These are phyloP conservation scores for Cladosporium sp. DNA, from an alignment of 2,329 filamentous ascomycete genomes.

Conservation along the genomic window DNA sequence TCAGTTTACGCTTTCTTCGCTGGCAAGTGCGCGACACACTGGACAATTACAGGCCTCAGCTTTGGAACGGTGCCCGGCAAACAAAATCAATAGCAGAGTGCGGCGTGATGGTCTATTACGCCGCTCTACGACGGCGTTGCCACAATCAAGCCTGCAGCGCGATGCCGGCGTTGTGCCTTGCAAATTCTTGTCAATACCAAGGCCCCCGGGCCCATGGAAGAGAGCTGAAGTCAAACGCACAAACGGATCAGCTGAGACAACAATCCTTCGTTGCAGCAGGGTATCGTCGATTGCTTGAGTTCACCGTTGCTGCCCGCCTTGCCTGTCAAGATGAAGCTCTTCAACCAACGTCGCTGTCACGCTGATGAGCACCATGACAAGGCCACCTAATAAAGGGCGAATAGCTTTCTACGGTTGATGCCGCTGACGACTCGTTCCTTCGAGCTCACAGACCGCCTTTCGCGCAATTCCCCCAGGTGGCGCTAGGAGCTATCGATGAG, in stretches of 20 bases:
- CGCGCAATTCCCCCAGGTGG: not conserved
- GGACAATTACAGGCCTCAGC: not conserved
- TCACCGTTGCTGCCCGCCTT: not conserved
- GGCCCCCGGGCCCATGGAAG: not conserved
- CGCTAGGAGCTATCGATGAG: slow-evolving; percentile 4
- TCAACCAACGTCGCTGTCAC: not conserved
- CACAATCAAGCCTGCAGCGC: not conserved
- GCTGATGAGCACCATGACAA: not conserved
- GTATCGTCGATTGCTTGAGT: not conserved
- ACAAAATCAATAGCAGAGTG: not conserved
- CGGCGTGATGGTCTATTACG: not conserved
- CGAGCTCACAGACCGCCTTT: slow-evolving; percentile 1
- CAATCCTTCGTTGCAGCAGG: not conserved
- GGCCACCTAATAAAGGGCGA: not conserved
- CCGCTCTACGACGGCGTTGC: not conserved
- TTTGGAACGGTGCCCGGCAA: not conserved
- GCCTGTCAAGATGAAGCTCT: not conserved
- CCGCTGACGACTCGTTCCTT: not conserved
- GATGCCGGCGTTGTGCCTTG: not conserved
- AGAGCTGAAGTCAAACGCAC: not conserved
- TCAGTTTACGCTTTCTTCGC: not conserved
- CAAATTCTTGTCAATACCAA: not conserved
- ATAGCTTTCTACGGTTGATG: not conserved
- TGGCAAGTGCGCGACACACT: not conserved
- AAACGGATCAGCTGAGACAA: not conserved